Conservation (phyloP, 768 basidiomycete genomes). For the Strobilomyces confusus region DNA sequence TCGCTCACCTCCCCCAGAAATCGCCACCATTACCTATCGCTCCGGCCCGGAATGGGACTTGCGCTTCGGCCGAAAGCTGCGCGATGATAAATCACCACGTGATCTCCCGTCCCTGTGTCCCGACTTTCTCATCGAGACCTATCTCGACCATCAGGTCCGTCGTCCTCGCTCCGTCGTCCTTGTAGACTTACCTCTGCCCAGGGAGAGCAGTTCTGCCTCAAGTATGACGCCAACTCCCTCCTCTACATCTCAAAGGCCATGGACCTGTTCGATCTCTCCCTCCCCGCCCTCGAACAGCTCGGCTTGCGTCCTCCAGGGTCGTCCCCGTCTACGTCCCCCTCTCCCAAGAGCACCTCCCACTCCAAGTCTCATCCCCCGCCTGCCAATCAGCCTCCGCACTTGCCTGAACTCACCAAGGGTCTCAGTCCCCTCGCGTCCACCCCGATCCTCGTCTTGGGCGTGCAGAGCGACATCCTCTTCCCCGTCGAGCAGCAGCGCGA, state of each 20-base stretch:
- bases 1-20: slow-evolving; percentile 52
- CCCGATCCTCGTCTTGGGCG: slow-evolving; percentile 85
- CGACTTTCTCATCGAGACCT: slow-evolving; percentile 97
- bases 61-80: slow-evolving; percentile 85
- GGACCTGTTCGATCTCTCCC: slow-evolving; percentile 97
- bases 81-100: slow-evolving; percentile 25
- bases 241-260: slow-evolving; percentile 99
- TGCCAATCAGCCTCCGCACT: slow-evolving; percentile 66
- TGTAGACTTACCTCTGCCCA: slow-evolving; percentile 34
- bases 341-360: slow-evolving; percentile 39
- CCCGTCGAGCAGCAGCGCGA: slow-evolving; percentile 97
- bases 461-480: slow-evolving; percentile 95
- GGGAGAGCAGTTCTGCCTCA: slow-evolving; percentile 96
- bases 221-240: slow-evolving; percentile 98
- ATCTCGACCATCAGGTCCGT: slow-evolving; percentile 83
- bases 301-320: slow-evolving; percentile 40
- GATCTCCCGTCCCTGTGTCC: slow-evolving; percentile 78
- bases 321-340: slow-evolving; percentile 16
- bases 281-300: slow-evolving; percentile 66
- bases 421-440: slow-evolving; percentile 70
- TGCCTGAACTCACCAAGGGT: slow-evolving; percentile 74
- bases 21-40: slow-evolving; percentile 97
- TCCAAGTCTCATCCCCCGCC: slow-evolving; percentile 74
- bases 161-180: too few species aligned
- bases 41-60: slow-evolving; percentile 99